Evolutionary conservation across 2,329 filamentous ascomycete genomes (phyloP).

Genomic region (Botrytis sinoallii): DNA sequence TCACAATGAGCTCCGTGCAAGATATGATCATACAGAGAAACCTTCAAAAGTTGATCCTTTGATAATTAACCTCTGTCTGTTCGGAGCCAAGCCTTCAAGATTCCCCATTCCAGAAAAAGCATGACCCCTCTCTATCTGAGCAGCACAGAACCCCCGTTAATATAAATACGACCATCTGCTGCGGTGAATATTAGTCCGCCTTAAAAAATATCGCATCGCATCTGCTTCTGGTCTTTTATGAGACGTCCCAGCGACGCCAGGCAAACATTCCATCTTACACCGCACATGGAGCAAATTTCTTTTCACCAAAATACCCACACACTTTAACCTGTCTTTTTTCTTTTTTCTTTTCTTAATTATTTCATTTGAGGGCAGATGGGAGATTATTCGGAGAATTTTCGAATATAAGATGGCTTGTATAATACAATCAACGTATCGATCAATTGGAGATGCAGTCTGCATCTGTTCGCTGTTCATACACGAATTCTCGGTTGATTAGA

Average conservation of each 20-base stretch:
- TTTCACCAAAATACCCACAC: slow-evolving; percentile 11
- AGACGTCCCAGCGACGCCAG: not conserved
- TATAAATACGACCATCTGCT: slow-evolving; percentile 1
- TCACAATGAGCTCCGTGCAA: slow-evolving; percentile 81
- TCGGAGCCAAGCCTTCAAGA: slow-evolving; percentile 18
- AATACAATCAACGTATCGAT: slow-evolving; percentile 8
- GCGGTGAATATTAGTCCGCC: not conserved
- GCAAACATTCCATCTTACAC: slow-evolving; percentile 5
- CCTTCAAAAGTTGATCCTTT: slow-evolving; percentile 74
- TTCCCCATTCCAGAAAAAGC: not conserved
- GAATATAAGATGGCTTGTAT: slow-evolving; percentile 11
- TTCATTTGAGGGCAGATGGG: not conserved
- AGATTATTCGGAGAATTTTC: not conserved
- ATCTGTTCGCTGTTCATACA: not conserved
- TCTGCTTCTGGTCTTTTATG: slow-evolving; percentile 2
- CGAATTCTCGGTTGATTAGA: not conserved
- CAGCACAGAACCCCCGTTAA: slow-evolving; percentile 15
- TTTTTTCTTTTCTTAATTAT: slow-evolving; percentile 3
- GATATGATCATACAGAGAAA: slow-evolving; percentile 87
- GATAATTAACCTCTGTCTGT: slow-evolving; percentile 34
- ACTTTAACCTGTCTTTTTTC: not conserved
- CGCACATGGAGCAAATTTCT: slow-evolving; percentile 8
- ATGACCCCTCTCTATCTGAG: slow-evolving; percentile 3
- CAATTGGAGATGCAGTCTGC: not conserved
- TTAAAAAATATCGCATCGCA: not conserved